Conservation (phyloP, 345 rosid species). For the Boechera stricta region DNA sequence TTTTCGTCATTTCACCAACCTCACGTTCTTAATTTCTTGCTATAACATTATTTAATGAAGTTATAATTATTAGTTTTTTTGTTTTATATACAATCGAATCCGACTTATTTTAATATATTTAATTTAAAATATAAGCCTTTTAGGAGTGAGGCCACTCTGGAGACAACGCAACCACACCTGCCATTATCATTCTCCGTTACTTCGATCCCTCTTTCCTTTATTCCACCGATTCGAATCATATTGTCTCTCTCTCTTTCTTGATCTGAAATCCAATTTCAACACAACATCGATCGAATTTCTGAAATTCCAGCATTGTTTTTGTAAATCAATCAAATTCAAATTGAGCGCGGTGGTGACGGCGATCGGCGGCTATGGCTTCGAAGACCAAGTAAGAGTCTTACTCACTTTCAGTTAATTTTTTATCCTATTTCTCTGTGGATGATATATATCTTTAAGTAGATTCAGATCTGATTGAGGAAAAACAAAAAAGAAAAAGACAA, state of each 20-base stretch:
- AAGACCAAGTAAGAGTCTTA: slow-evolving; percentile 42
- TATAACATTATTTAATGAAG: too few species aligned
- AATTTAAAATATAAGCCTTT: too few species aligned
- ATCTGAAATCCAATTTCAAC: slow-evolving; percentile 21
- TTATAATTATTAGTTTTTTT: too few species aligned
- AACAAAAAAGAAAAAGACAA: background rate
- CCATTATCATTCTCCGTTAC: slow-evolving; percentile 36
- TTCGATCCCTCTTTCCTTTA: slow-evolving; percentile 16
- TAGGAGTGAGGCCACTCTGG: slow-evolving; percentile 43
- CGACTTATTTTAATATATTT: too few species aligned
- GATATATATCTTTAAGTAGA: background rate
- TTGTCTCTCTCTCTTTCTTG: slow-evolving; percentile 34
- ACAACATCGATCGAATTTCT: background rate
- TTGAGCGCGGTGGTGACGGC: slow-evolving; percentile 10
- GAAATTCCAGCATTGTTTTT: slow-evolving; percentile 4
- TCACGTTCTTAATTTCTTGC: too few species aligned
- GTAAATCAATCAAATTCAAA: background rate
- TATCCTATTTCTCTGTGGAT: background rate
- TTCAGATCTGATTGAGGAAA: slow-evolving; percentile 32
- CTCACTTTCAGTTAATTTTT: slow-evolving; percentile 5
- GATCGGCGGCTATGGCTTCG: slow-evolving; percentile 43
- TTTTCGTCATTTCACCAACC: too few species aligned
- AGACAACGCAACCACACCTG: slow-evolving; percentile 46
- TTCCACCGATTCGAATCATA: slow-evolving; percentile 26
- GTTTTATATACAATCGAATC: too few species aligned